A percentile compares a stretch with the other conserved stretches of the same genome.
Conservation (phyloP, 2,329 filamentous ascomycete genomes). For the Fusarium beomiforme region DNA sequence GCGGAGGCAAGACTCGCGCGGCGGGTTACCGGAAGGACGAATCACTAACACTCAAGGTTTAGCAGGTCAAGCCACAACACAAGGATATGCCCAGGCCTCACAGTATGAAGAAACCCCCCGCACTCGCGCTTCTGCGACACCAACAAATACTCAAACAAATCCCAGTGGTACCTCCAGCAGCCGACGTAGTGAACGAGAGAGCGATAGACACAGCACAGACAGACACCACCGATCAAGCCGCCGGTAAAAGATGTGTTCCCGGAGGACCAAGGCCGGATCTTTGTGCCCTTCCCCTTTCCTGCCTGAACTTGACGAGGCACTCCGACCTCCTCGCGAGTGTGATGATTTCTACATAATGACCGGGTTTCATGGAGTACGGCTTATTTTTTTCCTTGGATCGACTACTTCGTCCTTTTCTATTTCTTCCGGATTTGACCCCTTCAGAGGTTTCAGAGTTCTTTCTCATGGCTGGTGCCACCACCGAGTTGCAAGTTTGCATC, state of each 20-base stretch:
- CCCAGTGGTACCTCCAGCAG: conserved; percentile 49
- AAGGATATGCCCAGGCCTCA: conserved; percentile 58
- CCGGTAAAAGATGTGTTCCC: conserved; percentile 44
- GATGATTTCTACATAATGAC: conserved; percentile 47
- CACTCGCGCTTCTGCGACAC: conserved; percentile 50
- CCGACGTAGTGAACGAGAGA: conserved; percentile 56
- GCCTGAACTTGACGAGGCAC: conserved; percentile 35
- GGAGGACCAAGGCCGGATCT: conserved; percentile 35
- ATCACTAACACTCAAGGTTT: conserved; percentile 59
- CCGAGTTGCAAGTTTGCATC: conserved; percentile 46
- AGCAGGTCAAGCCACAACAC: conserved; percentile 54
- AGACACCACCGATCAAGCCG: conserved; percentile 53
- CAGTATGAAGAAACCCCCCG: conserved; percentile 63
- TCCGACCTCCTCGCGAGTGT: conserved; percentile 40
- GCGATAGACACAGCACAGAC: conserved; percentile 52
- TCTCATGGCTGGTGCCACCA: conserved; percentile 38
- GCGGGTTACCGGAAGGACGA: conserved; percentile 44
- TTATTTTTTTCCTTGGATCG: conserved; percentile 40
- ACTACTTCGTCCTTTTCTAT: conserved; percentile 40
- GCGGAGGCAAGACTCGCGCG: conserved; percentile 38
- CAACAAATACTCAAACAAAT: conserved; percentile 53
- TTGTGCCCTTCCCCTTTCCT: conserved; percentile 29
- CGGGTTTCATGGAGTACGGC: conserved; percentile 42
- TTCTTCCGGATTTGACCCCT: conserved; percentile 40
- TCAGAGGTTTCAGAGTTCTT: conserved; percentile 36